Conservation (phyloP, 164 flowering plant genomes). For the Santalum album region DNA sequence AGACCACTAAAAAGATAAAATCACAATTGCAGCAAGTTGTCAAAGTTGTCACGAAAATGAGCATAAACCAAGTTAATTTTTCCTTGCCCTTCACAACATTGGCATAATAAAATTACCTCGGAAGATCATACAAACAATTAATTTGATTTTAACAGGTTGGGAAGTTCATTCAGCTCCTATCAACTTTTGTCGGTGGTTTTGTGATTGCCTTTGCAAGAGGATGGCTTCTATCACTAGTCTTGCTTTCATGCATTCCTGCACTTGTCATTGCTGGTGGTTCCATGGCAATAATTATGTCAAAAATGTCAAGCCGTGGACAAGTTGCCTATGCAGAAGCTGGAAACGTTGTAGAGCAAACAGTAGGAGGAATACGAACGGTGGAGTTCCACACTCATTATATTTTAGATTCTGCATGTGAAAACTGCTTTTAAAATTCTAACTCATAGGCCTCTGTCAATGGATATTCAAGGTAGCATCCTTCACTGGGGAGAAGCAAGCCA, state of each 20-base stretch:
- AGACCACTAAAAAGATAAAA: no score
- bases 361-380: constrained; percentile 1
- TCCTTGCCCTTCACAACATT: no score
- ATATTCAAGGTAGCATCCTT: constrained; percentile 3
- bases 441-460: neutral
- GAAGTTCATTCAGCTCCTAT: constrained; percentile 2
- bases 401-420: neutral
- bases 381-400: neutral
- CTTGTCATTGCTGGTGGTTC: constrained; percentile 2
- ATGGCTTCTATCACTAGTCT: constrained; percentile 1
- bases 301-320: constrained; percentile 1
- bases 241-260: neutral
- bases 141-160: neutral
- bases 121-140: no score
- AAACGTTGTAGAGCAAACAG: constrained; percentile 2
- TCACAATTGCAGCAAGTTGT: no score
- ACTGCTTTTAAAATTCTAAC: neutral
- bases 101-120: no score
- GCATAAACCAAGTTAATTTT: no score
- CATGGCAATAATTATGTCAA: constrained; percentile 5
- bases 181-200: constrained; percentile 1
- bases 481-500: constrained; percentile 5
- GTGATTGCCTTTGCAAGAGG: constrained; percentile 1
- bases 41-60: no score
- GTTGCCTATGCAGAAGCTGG: constrained; percentile 4